Conservation (phyloP, 2,329 filamentous ascomycete species). For the Fusarium tricinctum region DNA sequence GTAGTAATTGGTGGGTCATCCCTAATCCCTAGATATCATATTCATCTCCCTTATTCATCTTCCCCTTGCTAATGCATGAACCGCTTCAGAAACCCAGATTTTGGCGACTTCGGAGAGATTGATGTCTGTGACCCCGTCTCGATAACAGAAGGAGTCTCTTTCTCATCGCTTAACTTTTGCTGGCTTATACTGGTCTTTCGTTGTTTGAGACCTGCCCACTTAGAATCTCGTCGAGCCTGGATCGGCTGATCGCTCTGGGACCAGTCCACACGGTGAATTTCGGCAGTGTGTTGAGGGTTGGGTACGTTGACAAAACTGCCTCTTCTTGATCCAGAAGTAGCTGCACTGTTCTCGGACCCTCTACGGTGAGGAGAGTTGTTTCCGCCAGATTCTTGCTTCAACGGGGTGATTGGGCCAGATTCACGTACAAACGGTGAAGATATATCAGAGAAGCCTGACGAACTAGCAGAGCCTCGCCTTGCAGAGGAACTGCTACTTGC, state of each 20-base stretch:
- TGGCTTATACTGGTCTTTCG: slow-evolving; percentile 56
- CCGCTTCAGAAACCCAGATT: slow-evolving; percentile 58
- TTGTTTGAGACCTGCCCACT: slow-evolving; percentile 62
- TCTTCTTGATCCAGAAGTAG: slow-evolving; percentile 34
- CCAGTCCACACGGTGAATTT: slow-evolving; percentile 68
- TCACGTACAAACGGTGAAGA: slow-evolving; percentile 37
- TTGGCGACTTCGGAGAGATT: slow-evolving; percentile 53
- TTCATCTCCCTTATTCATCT: slow-evolving; percentile 1
- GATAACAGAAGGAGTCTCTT: slow-evolving; percentile 20
- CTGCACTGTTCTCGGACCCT: slow-evolving; percentile 36
- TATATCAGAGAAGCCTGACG: slow-evolving; percentile 38
- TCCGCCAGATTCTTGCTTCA: slow-evolving; percentile 37
- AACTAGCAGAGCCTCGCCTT: slow-evolving; percentile 38
- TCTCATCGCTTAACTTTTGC: slow-evolving; percentile 43
- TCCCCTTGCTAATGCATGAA: slow-evolving; percentile 58
- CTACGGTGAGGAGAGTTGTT: slow-evolving; percentile 32
- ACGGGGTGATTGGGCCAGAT: slow-evolving; percentile 35
- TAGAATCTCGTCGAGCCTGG: slow-evolving; percentile 60
- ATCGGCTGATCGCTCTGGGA: slow-evolving; percentile 67
- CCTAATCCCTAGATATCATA: slow-evolving; percentile 15
- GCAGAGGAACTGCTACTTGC: slow-evolving; percentile 9
- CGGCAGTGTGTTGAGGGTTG: slow-evolving; percentile 39
- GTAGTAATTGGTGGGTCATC: slow-evolving; percentile 34
- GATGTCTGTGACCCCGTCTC: slow-evolving; percentile 17
- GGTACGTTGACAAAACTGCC: slow-evolving; percentile 33